A percentile compares a stretch with the other conserved stretches of the same genome.
Evolutionary conservation across 1,284 basidiomycete species (phyloP).

Genomic region (Cystobasidium pallidum): DNA sequence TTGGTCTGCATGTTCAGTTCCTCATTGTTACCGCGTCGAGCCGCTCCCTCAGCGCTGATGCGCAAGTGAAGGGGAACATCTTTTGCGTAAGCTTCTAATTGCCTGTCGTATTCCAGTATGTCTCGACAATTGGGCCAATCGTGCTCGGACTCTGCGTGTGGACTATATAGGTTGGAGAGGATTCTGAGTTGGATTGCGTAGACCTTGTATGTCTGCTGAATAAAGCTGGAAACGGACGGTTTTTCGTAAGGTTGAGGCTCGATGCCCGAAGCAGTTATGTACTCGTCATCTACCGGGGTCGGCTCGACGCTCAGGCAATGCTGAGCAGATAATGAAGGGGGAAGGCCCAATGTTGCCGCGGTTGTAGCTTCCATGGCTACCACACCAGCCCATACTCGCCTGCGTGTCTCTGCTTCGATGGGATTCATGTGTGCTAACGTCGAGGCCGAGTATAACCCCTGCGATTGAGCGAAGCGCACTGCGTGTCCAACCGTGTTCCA

Average conservation of each 20-base stretch:
- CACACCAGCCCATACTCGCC: conserved; percentile 35
- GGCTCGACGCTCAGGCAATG: conserved; percentile 16
- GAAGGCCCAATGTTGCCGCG: conserved; percentile 23
- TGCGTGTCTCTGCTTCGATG: conserved; percentile 27
- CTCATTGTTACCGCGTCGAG: neutral
- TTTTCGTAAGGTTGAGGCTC: neutral
- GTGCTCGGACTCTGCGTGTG: neutral
- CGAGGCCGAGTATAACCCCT: conserved; percentile 19
- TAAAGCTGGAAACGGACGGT: conserved; percentile 11
- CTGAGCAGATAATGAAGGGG: conserved; percentile 15
- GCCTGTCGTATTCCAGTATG: conserved; percentile 10
- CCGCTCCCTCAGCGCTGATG: neutral
- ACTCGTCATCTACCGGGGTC: conserved; percentile 22
- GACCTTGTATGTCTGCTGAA: conserved; percentile 16
- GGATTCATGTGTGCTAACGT: conserved; percentile 12
- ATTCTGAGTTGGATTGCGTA: conserved; percentile 21
- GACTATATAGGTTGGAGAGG: conserved; percentile 15
- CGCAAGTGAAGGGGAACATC: conserved; percentile 6
- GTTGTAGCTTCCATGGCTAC: conserved; percentile 24
- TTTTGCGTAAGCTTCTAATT: conserved; percentile 3
- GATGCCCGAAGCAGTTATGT: neutral
- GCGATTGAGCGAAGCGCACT: conserved; percentile 25
- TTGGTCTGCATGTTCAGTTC: conserved; percentile 21
- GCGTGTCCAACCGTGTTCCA: conserved; percentile 36
- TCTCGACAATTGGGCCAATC: conserved; percentile 12